Conservation (phyloP, 805 yeast genomes). For the Candida parachauliodes region DNA sequence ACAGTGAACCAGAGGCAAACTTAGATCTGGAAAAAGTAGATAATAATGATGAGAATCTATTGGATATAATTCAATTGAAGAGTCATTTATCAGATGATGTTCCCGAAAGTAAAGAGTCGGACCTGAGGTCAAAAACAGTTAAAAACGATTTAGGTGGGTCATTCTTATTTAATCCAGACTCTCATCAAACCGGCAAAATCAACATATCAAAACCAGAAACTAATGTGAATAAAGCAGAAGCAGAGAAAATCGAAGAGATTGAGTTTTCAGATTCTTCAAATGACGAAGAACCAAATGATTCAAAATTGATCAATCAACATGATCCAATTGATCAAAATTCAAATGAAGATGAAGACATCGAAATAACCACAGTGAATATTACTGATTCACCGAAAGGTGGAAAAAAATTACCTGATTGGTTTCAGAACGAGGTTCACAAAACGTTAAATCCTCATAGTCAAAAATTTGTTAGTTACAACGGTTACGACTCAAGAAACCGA, state of each 20-base stretch:
- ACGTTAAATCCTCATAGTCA: constrained; percentile 11
- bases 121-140: no score
- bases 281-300: no score
- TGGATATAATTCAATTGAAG: background rate
- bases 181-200: constrained; percentile 6
- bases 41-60: background rate
- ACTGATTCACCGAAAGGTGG: constrained; percentile 6
- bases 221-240: no score
- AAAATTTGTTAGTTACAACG: constrained; percentile 7
- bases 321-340: background rate
- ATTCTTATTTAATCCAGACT: constrained; percentile 8
- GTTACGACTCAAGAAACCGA: background rate
- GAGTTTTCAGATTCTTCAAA: background rate
- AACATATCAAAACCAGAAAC: background rate
- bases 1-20: background rate
- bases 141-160: constrained; percentile 6
- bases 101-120: no score
- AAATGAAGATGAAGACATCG: constrained; percentile 7
- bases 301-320: no score
- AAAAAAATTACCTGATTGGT: constrained; percentile 31
- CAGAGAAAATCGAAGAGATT: background rate
- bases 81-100: background rate
- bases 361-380: constrained; percentile 14
- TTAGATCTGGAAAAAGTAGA: background rate
- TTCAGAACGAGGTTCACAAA: constrained; percentile 13